Evolutionary conservation across 345 rosid species (phyloP).

Genomic region (Hibiscus trionum): DNA sequence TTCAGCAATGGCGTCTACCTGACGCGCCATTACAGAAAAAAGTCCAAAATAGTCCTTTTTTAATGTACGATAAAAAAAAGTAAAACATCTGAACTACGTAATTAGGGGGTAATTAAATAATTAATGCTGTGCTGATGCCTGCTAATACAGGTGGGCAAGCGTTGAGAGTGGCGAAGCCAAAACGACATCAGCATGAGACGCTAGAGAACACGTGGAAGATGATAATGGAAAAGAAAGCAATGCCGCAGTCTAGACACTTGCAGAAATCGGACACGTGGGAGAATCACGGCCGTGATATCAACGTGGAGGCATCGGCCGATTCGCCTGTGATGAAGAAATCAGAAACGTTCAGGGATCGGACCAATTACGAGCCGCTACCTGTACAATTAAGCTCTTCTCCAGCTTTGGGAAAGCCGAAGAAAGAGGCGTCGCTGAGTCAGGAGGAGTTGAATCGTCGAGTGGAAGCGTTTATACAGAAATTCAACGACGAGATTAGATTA

Average conservation of each 20-base stretch:
- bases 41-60: not conserved
- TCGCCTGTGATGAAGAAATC: slow-evolving; percentile 11
- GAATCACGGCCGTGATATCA: slow-evolving; percentile 11
- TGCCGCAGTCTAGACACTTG: slow-evolving; percentile 18
- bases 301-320: not conserved
- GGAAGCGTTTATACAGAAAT: slow-evolving; percentile 40
- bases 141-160: slow-evolving; percentile 1
- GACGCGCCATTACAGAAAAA: not conserved
- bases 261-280: slow-evolving; percentile 46
- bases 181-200: slow-evolving; percentile 18
- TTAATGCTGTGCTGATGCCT: not conserved
- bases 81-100: not conserved
- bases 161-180: slow-evolving; percentile 12
- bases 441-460: slow-evolving; percentile 44
- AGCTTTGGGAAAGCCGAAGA: slow-evolving; percentile 16
- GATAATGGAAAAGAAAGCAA: slow-evolving; percentile 11
- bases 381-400: not conserved
- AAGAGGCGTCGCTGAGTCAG: slow-evolving; percentile 36
- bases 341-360: slow-evolving; percentile 15
- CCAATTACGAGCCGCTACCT: not conserved
- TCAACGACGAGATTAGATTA: slow-evolving; percentile 24
- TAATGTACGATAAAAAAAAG: not conserved
- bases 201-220: slow-evolving; percentile 19
- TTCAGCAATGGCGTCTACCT: not conserved
- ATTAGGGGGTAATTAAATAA: not conserved